phyloP scores from a whole-genome alignment of 2,329 filamentous ascomycete genomes.

The Neonectria coccinea region DNA sequence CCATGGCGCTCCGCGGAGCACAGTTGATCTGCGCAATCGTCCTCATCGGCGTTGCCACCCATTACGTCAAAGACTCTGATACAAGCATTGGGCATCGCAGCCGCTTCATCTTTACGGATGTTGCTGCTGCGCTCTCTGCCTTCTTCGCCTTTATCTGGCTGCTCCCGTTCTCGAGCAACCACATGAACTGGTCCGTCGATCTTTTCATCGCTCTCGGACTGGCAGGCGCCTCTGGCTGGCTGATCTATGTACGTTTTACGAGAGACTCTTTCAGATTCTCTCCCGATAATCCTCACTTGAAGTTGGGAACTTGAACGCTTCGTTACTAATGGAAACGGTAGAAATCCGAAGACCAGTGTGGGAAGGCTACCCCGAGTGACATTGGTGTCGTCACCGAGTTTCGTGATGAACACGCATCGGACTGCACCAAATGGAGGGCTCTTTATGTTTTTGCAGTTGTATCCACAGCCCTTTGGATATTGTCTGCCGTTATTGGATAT shows the following conservation, averaged over 20 bases:
- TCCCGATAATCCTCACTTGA: background rate
- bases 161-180: constrained; percentile 20
- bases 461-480: constrained; percentile 4
- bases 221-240: constrained; percentile 5
- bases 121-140: constrained; percentile 4
- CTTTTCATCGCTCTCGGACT: background rate
- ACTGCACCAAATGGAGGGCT: constrained; percentile 16
- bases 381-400: background rate
- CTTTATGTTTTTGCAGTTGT: constrained; percentile 7
- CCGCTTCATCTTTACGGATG: constrained; percentile 18
- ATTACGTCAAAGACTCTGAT: background rate
- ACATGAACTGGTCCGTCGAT: constrained; percentile 20
- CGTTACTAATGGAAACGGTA: background rate
- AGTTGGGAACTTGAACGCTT: background rate
- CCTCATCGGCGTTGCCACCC: constrained; percentile 10
- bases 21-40: constrained; percentile 15
- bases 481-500: constrained; percentile 7
- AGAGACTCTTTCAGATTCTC: too few species aligned
- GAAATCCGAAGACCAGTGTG: background rate
- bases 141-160: constrained; percentile 18
- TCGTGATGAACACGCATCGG: background rate
- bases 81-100: background rate
- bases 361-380: background rate
- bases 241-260: constrained; percentile 7
- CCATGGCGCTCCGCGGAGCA: constrained; percentile 3